phyloP scores from a whole-genome alignment of 140 eudicot genomes.

The Erigeron philadelphicus region DNA sequence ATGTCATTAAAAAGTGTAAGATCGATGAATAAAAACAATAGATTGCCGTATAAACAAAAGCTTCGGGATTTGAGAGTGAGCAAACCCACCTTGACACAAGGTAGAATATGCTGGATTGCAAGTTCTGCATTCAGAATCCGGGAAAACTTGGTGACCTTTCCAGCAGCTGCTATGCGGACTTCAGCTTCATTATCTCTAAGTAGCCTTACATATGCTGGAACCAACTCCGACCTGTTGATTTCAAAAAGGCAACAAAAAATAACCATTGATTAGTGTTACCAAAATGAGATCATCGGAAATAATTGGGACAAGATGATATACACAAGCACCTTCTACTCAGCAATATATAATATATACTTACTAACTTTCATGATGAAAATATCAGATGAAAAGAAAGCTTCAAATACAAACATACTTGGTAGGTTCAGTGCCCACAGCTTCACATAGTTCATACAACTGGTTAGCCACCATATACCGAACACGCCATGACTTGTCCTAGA shows the following conservation, averaged over 20 bases:
- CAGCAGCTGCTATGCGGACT: slow-evolving; percentile 98
- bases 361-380: slow-evolving; percentile 3
- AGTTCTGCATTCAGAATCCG: slow-evolving; percentile 74
- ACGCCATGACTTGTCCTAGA: slow-evolving; percentile 96
- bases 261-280: neutral
- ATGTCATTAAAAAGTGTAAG: slow-evolving; percentile 18
- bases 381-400: neutral
- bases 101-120: slow-evolving; percentile 86
- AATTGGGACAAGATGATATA: slow-evolving; percentile 7
- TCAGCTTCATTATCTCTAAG: slow-evolving; percentile 96
- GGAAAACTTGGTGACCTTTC: slow-evolving; percentile 84
- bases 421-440: slow-evolving; percentile 92
- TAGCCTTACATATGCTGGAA: slow-evolving; percentile 88
- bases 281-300: neutral
- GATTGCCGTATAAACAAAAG: slow-evolving; percentile 4
- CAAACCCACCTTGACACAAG: slow-evolving; percentile 75
- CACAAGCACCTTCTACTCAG: neutral
- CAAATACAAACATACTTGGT: slow-evolving; percentile 47
- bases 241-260: neutral
- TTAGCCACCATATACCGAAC: slow-evolving; percentile 95
- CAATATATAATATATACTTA: too few relatives aligned
- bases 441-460: slow-evolving; percentile 83
- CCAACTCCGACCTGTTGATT: slow-evolving; percentile 69
- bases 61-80: neutral
- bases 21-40: slow-evolving; percentile 17